These are phyloP conservation scores for Phialocephala sp. DNA, from an alignment of 2,329 filamentous ascomycete species.

Conservation along the genomic window DNA sequence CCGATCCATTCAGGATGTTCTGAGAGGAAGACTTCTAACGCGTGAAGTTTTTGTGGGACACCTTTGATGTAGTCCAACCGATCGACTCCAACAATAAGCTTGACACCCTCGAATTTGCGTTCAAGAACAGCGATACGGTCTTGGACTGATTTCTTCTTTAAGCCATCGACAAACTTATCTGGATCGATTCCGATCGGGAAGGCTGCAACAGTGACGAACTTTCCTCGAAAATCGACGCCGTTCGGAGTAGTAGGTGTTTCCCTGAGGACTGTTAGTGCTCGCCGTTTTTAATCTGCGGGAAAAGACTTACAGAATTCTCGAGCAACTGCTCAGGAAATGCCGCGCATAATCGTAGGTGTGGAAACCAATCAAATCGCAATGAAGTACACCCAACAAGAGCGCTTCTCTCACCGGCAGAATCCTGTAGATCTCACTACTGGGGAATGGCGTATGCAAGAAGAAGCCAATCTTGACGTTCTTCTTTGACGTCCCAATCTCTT, in stretches of 20 bases:
- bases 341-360: conserved; percentile 99
- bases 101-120: conserved; percentile 93
- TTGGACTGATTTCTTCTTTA: conserved; percentile 84
- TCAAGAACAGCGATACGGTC: conserved; percentile 84
- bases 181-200: conserved; percentile 99
- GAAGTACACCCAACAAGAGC: conserved; percentile 83
- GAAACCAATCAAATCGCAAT: conserved; percentile 96
- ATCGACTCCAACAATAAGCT: conserved; percentile 96
- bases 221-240: conserved; percentile 88
- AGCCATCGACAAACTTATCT: conserved; percentile 90
- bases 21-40: conserved; percentile 93
- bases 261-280: conserved; percentile 40
- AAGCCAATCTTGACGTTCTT: conserved; percentile 98
- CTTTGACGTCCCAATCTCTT: conserved; percentile 79
- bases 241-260: conserved; percentile 84
- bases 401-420: conserved; percentile 92
- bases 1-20: conserved; percentile 98
- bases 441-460: conserved; percentile 97
- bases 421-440: conserved; percentile 94
- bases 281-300: not conserved
- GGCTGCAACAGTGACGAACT: conserved; percentile 88
- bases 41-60: conserved; percentile 95
- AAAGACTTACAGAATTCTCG: conserved; percentile 76
- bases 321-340: conserved; percentile 95
- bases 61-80: conserved; percentile 99